A percentile compares a stretch with the other conserved stretches of the same genome.
phyloP scores from a whole-genome alignment of 208 protist genomes.

The Jaenimonas drosophilae region DNA sequence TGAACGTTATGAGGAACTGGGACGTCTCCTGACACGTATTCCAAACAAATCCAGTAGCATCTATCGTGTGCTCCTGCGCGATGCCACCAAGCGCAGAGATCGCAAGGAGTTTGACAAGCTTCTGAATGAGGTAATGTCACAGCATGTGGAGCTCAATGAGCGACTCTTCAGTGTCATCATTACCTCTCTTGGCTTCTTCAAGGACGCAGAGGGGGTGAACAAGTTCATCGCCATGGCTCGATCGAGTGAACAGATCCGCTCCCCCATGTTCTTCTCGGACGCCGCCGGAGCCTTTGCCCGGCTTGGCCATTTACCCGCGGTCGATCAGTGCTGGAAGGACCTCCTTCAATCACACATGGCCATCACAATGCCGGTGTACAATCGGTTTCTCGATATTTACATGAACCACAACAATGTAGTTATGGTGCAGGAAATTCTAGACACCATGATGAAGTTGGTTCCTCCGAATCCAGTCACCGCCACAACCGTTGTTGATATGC shows the following conservation, averaged over 20 bases:
- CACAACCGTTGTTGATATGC: constrained; percentile 89
- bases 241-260: constrained; percentile 25
- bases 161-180: constrained; percentile 72
- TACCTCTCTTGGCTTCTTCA: constrained; percentile 43
- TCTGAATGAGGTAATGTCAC: constrained; percentile 30
- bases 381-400: constrained; percentile 85
- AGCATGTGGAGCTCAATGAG: constrained; percentile 51
- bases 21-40: constrained; percentile 47
- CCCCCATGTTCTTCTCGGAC: constrained; percentile 74
- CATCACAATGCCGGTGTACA: constrained; percentile 85
- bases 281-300: constrained; percentile 59
- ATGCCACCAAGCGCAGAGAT: constrained; percentile 50
- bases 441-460: constrained; percentile 87
- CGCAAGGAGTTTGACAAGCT: constrained; percentile 35
- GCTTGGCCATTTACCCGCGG: constrained; percentile 32
- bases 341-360: constrained; percentile 60
- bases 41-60: constrained; percentile 56
- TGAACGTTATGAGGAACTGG: constrained; percentile 33
- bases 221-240: constrained; percentile 47
- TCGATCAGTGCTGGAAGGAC: constrained; percentile 75
- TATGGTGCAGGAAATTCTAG: constrained; percentile 81
- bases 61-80: constrained; percentile 68
- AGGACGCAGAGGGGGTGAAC: constrained; percentile 55
- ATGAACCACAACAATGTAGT: constrained; percentile 73
- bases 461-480: constrained; percentile 85